Conservation (phyloP, 1,139 yeast species). For the Yamadazyma diddensiae region DNA sequence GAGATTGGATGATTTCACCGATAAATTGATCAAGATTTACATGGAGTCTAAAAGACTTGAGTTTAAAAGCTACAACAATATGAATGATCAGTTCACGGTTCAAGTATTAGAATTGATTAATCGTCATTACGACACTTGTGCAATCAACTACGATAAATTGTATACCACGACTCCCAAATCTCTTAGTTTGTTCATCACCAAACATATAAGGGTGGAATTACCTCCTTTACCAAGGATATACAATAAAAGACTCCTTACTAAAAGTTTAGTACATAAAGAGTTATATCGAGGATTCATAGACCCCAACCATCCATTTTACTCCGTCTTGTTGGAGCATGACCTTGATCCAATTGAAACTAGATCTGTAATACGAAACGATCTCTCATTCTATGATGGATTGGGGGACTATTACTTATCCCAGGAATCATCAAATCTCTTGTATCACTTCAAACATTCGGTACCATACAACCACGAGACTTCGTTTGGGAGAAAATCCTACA, state of each 20-base stretch:
- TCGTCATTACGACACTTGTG: slow-evolving; percentile 24
- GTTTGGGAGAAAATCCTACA: slow-evolving; percentile 22
- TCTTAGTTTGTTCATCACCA: slow-evolving; percentile 26
- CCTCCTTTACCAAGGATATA: slow-evolving; percentile 37
- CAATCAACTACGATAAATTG: slow-evolving; percentile 20
- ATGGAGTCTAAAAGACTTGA: slow-evolving; percentile 19
- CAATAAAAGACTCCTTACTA: slow-evolving; percentile 30
- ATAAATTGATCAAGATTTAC: slow-evolving; percentile 31
- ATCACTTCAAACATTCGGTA: slow-evolving; percentile 24
- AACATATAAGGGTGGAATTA: slow-evolving; percentile 22
- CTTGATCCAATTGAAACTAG: slow-evolving; percentile 19
- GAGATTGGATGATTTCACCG: slow-evolving; percentile 26
- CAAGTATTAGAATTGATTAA: slow-evolving; percentile 13
- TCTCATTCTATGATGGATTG: slow-evolving; percentile 44
- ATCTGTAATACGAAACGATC: slow-evolving; percentile 30
- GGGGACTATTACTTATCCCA: slow-evolving; percentile 43
- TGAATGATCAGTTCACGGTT: slow-evolving; percentile 12
- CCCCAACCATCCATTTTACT: slow-evolving; percentile 29
- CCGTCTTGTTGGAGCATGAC: slow-evolving; percentile 19
- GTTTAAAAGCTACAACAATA: slow-evolving; percentile 3
- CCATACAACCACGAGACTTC: slow-evolving; percentile 13
- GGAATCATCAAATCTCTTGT: slow-evolving; percentile 37
- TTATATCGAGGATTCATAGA: slow-evolving; percentile 31
- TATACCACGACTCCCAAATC: slow-evolving; percentile 17
- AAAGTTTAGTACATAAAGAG: slow-evolving; percentile 42